A percentile compares a stretch with the other conserved stretches of the same genome.
These are phyloP conservation scores for Botryobasidium botryosum DNA, from an alignment of 768 basidiomycete genomes.

Conservation along the genomic window DNA sequence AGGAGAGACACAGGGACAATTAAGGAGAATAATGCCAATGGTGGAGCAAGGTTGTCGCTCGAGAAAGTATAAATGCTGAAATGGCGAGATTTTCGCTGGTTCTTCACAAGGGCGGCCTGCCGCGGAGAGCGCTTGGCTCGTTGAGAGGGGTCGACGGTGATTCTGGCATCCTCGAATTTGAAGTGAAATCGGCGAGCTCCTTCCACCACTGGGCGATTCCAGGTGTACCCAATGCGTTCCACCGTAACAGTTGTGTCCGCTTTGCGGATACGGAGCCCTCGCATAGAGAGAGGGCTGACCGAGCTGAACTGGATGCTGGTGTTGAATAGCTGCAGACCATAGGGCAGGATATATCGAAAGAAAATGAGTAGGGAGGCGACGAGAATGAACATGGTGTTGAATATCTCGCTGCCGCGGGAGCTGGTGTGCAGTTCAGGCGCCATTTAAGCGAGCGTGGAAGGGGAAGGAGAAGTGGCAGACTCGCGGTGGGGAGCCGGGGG, in stretches of 20 bases:
- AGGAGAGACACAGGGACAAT: slow-evolving; percentile 4
- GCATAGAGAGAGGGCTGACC: slow-evolving; percentile 60
- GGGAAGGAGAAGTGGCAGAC: too few relatives aligned
- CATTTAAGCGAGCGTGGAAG: too few relatives aligned
- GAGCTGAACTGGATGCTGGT: slow-evolving; percentile 41
- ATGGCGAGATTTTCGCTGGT: too few relatives aligned
- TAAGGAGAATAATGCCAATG: slow-evolving; percentile 3
- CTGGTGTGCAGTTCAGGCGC: too few relatives aligned
- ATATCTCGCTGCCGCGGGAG: too few relatives aligned
- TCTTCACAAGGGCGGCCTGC: background rate
- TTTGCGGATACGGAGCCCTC: slow-evolving; percentile 50
- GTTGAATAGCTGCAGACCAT: slow-evolving; percentile 2
- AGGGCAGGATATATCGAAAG: slow-evolving; percentile 9
- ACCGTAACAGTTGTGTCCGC: slow-evolving; percentile 38
- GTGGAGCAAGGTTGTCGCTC: slow-evolving; percentile 5
- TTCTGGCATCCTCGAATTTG: slow-evolving; percentile 5
- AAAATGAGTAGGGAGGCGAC: background rate
- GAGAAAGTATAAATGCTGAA: too few relatives aligned
- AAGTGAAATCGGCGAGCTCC: slow-evolving; percentile 32
- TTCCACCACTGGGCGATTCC: slow-evolving; percentile 33
- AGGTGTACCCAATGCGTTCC: slow-evolving; percentile 49
- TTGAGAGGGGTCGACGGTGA: background rate
- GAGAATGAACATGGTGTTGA: background rate
- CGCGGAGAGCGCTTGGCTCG: background rate
- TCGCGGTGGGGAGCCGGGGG: too few relatives aligned